Evolutionary conservation across 2,329 filamentous ascomycete species (phyloP), one percentile per base, ranked within the genome.

Genomic region (Podosphaera leucotricha): DNA sequence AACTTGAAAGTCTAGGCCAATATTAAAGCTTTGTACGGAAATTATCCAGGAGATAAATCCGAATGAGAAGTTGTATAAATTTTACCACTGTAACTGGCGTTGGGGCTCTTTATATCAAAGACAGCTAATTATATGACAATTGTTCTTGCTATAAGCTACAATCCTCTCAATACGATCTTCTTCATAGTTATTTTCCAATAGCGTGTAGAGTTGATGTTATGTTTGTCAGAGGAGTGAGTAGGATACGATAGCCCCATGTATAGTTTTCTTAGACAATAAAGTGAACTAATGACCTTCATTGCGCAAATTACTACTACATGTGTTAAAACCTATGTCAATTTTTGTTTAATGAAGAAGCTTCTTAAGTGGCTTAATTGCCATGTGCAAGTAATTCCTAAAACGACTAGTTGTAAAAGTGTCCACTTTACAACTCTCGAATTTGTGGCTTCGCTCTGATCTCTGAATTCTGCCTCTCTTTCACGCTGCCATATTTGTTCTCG

Each of bases 341-440:
- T 98, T 68, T 95, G 87, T 72, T 98, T 98, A 69, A 98, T 98
- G 68, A 98, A 98, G 72, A 98, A 98, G 40, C 82, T 80, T 54
- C 90, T 74, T 55, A 98, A 71, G 64, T 98, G 87, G 44, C 85
- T 92, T 40, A 98, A 69, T 63, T 98, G 90, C 90, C 90, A 98
- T 48, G 84, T 82, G 64, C 90, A 98, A 28, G 90, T 93, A 45
- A 78, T 69, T 45, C 77, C 82, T 44, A 98, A 68, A 33, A 95
- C 75, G 43, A 76, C 71, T 48, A 95, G 66, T 64, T 98, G 90
- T 53, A 95, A 79, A 51, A 94, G 58, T 52, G 90, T 87, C 87
- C 90, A 98, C 54, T 85, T 77, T 43, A 95, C 76, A 50, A 95
- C 87, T 56, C 87, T 80, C 45, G 76, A 68, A 63, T 98, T 98